These are phyloP conservation scores for Xylariales sp. DNA, from an alignment of 2,329 filamentous ascomycete species.

Conservation along the genomic window DNA sequence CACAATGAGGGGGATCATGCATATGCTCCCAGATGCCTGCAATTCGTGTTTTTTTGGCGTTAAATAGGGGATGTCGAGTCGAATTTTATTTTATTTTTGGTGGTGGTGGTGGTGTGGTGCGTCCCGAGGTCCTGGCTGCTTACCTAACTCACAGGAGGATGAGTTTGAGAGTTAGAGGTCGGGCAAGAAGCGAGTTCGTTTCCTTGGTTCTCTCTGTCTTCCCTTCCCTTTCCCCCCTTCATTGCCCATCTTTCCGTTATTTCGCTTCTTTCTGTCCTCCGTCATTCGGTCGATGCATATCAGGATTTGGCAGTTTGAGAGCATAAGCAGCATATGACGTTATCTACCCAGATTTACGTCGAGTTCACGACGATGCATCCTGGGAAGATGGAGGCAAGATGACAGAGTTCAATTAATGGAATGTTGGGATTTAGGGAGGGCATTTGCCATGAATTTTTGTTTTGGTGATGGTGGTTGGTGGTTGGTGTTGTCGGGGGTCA, in stretches of 20 bases:
- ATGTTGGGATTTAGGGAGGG: not conserved
- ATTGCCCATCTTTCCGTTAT: not conserved
- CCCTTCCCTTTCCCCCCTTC: not conserved
- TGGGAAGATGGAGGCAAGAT: not conserved
- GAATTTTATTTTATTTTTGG: too few species aligned
- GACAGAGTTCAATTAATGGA: not conserved
- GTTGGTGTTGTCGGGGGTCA: not conserved
- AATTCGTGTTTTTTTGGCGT: not conserved
- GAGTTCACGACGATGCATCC: not conserved
- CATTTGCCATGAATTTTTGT: not conserved
- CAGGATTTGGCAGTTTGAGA: conserved; percentile 4
- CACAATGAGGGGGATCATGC: conserved; percentile 24
- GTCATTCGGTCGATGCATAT: conserved; percentile 1
- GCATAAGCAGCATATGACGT: conserved; percentile 3
- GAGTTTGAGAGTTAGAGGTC: not conserved
- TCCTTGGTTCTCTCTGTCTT: not conserved
- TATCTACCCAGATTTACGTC: not conserved
- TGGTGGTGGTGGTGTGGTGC: too few species aligned
- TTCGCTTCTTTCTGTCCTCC: not conserved
- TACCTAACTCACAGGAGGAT: too few species aligned
- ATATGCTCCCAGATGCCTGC: conserved; percentile 7
- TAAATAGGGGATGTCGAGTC: not conserved
- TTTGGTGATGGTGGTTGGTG: too few species aligned
- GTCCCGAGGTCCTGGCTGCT: too few species aligned
- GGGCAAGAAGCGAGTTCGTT: not conserved